These are phyloP conservation scores for Microbotryomycetes sp. DNA, from an alignment of 1,284 basidiomycete species.

Conservation along the genomic window DNA sequence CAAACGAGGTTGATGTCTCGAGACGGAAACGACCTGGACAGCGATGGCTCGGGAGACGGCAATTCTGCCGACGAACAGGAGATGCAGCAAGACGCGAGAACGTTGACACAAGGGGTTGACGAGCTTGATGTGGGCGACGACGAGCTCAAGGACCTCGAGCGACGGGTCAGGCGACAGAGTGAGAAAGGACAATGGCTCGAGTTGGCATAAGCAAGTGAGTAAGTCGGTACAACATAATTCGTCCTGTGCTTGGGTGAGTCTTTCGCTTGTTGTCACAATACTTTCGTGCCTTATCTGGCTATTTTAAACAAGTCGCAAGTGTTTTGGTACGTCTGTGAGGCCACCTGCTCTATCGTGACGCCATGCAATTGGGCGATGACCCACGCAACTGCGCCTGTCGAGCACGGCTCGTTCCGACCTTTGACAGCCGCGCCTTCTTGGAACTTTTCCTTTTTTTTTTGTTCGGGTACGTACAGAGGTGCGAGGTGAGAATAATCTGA, in stretches of 20 bases:
- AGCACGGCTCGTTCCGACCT: constrained; percentile 70
- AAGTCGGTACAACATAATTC: background rate
- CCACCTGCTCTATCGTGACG: constrained; percentile 54
- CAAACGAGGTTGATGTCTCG: background rate
- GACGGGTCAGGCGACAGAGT: background rate
- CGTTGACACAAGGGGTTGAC: background rate
- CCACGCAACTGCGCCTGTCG: constrained; percentile 69
- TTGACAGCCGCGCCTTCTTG: constrained; percentile 60
- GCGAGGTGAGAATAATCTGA: constrained; percentile 42
- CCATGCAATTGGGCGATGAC: constrained; percentile 58
- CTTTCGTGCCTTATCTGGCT: background rate
- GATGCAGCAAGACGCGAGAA: background rate
- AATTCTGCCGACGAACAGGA: background rate
- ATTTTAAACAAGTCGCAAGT: constrained; percentile 54
- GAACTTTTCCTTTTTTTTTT: constrained; percentile 63
- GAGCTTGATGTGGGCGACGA: background rate
- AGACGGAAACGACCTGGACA: background rate
- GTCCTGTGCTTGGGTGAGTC: background rate
- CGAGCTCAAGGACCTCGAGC: background rate
- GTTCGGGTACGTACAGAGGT: constrained; percentile 51
- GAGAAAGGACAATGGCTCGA: background rate
- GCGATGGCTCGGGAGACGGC: background rate
- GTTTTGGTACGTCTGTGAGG: constrained; percentile 58
- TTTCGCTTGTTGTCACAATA: background rate
- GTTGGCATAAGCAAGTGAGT: background rate